These are phyloP conservation scores for Nitzschia sp. DNA, from an alignment of 108 stramenopile genomes.

Conservation along the genomic window DNA sequence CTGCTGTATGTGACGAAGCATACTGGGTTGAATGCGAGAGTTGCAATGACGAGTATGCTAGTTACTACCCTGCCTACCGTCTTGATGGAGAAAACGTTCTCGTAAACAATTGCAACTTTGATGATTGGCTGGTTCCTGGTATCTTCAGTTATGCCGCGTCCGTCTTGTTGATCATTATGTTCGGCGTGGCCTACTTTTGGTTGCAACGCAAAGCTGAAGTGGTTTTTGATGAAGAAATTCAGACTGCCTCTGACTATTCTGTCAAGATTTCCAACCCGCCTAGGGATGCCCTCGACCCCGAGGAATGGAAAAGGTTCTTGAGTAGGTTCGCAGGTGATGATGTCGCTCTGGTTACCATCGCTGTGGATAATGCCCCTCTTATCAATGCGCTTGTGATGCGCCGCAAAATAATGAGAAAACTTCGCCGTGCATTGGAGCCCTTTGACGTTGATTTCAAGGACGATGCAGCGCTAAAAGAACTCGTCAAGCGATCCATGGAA, in stretches of 20 bases:
- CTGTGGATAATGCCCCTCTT: slow-evolving; percentile 48
- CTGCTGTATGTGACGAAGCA: no score
- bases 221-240: slow-evolving; percentile 29
- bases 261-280: slow-evolving; percentile 35
- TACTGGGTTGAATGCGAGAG: no score
- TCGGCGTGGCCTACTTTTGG: slow-evolving; percentile 9
- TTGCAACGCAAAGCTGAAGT: slow-evolving; percentile 26
- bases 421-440: background rate
- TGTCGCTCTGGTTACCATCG: slow-evolving; percentile 51
- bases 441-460: no score
- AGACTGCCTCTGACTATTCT: slow-evolving; percentile 37
- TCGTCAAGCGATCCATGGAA: no score
- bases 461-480: no score
- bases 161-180: slow-evolving; percentile 3
- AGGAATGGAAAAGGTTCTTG: slow-evolving; percentile 36
- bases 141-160: slow-evolving; percentile 9
- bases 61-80: no score
- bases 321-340: slow-evolving; percentile 13
- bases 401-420: slow-evolving; percentile 25
- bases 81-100: background rate
- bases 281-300: slow-evolving; percentile 23
- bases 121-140: slow-evolving; percentile 18
- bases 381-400: slow-evolving; percentile 31
- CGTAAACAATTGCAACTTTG: slow-evolving; percentile 24
- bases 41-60: no score